Evolutionary conservation across 148 eudicot species (phyloP).

Genomic region (Selenicereus undatus): DNA sequence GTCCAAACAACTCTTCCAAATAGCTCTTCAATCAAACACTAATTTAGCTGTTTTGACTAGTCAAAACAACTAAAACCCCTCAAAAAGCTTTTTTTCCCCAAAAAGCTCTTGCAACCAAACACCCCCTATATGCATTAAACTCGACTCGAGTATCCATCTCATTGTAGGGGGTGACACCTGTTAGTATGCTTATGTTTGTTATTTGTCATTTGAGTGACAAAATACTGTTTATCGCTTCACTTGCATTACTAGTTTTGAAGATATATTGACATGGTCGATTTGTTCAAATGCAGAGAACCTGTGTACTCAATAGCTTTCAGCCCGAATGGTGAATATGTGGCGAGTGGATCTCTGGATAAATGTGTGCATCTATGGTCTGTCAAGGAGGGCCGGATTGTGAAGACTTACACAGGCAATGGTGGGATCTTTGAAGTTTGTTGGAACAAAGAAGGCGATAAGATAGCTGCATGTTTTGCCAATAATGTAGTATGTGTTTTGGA

Average conservation of each 20-base stretch:
- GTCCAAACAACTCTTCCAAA: too few relatives aligned
- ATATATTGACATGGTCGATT: not conserved
- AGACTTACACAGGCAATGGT: conserved; percentile 57
- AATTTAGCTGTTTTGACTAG: too few relatives aligned
- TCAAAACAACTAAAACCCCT: too few relatives aligned
- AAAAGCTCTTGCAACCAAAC: too few relatives aligned
- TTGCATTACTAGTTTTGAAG: not conserved
- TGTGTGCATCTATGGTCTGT: conserved; percentile 61
- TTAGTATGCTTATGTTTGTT: too few relatives aligned
- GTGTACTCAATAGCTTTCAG: conserved; percentile 70
- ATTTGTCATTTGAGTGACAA: not conserved
- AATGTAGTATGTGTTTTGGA: conserved; percentile 51
- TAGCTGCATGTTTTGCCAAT: conserved; percentile 65
- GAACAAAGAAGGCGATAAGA: conserved; percentile 69
- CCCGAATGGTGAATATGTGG: conserved; percentile 65
- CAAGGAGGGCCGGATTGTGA: conserved; percentile 57
- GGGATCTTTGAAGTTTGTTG: conserved; percentile 74
- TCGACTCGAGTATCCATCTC: too few relatives aligned
- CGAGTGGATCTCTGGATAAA: conserved; percentile 61
- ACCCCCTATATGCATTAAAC: too few relatives aligned
- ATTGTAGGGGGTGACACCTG: too few relatives aligned
- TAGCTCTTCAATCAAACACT: too few relatives aligned
- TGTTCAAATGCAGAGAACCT: conserved; percentile 40
- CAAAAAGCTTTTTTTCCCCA: too few relatives aligned
- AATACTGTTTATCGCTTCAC: not conserved